Evolutionary conservation across 306 rosid genomes (phyloP).

Genomic region (Cucumis cinereus): DNA sequence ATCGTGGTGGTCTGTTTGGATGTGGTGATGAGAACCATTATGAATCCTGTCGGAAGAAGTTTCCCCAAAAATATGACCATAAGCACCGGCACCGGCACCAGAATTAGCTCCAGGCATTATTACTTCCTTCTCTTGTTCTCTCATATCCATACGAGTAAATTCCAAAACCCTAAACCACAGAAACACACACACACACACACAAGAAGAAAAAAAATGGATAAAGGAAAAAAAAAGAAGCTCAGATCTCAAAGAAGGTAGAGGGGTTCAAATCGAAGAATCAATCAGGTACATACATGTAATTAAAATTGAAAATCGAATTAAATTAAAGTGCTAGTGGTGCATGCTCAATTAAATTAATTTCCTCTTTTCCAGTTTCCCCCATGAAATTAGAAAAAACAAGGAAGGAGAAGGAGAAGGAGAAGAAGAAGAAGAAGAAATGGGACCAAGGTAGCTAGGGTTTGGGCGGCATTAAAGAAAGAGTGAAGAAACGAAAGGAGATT

Average conservation of each 20-base stretch:
- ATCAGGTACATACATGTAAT: too few species aligned
- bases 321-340: too few species aligned
- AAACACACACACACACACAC: not conserved
- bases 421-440: too few species aligned
- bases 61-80: not conserved
- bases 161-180: not conserved
- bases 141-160: slow-evolving; percentile 19
- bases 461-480: not conserved
- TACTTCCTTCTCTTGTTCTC: slow-evolving; percentile 29
- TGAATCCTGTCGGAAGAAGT: not conserved
- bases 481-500: not conserved
- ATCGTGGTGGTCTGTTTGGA: not conserved
- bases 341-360: too few species aligned
- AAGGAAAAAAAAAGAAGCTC: not conserved
- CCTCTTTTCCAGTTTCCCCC: not conserved
- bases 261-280: not conserved
- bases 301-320: too few species aligned
- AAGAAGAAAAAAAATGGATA: too few species aligned
- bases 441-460: too few species aligned
- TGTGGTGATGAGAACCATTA: slow-evolving; percentile 6
- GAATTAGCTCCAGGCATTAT: slow-evolving; percentile 17
- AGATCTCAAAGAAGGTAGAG: not conserved
- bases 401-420: not conserved
- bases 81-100: not conserved
- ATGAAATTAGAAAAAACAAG: not conserved